Evolutionary conservation across 1,139 yeast species (phyloP).

Genomic region (Pichia inconspicua): DNA sequence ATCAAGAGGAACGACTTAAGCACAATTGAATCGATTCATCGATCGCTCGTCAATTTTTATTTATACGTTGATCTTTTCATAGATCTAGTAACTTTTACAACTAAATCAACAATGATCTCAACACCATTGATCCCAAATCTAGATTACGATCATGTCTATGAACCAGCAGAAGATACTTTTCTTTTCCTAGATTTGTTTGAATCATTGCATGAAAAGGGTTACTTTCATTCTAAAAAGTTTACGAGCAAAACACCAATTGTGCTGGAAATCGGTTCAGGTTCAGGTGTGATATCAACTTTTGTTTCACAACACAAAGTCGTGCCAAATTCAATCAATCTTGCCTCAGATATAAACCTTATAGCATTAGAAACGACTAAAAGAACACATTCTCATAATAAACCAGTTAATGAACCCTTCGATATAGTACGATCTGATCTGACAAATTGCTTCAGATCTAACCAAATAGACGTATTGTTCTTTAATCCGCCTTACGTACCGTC

Average conservation of each 20-base stretch:
- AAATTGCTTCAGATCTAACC: conserved; percentile 35
- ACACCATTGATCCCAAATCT: conserved; percentile 43
- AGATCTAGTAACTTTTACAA: neutral
- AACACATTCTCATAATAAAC: conserved; percentile 43
- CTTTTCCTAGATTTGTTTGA: conserved; percentile 76
- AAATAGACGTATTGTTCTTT: conserved; percentile 67
- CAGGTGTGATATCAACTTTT: conserved; percentile 82
- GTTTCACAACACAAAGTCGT: conserved; percentile 42
- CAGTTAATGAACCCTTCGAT: conserved; percentile 36
- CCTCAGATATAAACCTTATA: conserved; percentile 74
- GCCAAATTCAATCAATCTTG: conserved; percentile 44
- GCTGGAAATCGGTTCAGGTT: conserved; percentile 86
- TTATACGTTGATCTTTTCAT: too few species aligned
- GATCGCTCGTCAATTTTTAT: neutral
- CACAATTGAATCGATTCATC: neutral
- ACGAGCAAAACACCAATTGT: conserved; percentile 41
- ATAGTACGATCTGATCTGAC: conserved; percentile 54
- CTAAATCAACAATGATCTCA: conserved; percentile 36
- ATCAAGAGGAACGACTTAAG: neutral
- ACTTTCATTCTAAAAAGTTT: conserved; percentile 29
- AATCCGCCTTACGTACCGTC: conserved; percentile 98
- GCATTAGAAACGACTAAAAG: conserved; percentile 52
- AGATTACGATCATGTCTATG: conserved; percentile 60
- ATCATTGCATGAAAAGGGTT: conserved; percentile 34
- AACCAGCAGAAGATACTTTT: conserved; percentile 90